Evolutionary conservation across 495 filamentous ascomycete species (phyloP), one percentile per base, ranked within the genome.

Genomic region (Podospora conica): DNA sequence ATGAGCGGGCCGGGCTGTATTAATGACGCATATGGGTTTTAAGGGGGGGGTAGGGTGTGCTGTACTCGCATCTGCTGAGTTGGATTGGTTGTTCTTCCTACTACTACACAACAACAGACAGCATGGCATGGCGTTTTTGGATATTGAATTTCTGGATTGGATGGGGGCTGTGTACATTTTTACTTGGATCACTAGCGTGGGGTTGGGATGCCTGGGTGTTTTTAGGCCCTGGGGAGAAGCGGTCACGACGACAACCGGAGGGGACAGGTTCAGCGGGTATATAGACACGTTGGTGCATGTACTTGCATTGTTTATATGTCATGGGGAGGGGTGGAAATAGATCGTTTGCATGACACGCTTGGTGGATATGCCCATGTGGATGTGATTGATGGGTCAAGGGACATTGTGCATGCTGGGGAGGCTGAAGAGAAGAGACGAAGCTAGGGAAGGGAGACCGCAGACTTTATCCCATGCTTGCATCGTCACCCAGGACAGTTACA

Each of bases 111-210:
- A 21, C 58, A 56, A 22, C 54, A 55, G 7, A 23, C 33, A 56
- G 65, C 58, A 56, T 66, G 65, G 65, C 58, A 61, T 22, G 64
- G 64, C 64, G 57, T 60, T 66, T 53, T 27, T n/a, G 25, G 24
- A 27, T 29, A 22, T 2, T 12, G 25, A 48, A 6, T n/a, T 15
- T 33, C 56, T 20, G 20, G 10, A 3, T 57, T 58, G 21, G 54
- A 11, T 63, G 20, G 21, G 20, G 3, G 24, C n/a, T 18, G 58
- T 57, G 56, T 15, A 2, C 22, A n/a, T n/a, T 40, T 48, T 24
- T 20, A 21, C 27, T 64, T 58, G 61, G 28, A 61, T 53, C n/a
- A n/a, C n/a, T 24, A 61, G 40, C 40, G 40, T n/a, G 8, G 18
- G 40, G 40, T 48, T 48, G 15, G 40, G 18, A n/a, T n/a, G n/a